phyloP scores from a whole-genome alignment of 169 alveolate species.

The Plasmodium gaboni region DNA sequence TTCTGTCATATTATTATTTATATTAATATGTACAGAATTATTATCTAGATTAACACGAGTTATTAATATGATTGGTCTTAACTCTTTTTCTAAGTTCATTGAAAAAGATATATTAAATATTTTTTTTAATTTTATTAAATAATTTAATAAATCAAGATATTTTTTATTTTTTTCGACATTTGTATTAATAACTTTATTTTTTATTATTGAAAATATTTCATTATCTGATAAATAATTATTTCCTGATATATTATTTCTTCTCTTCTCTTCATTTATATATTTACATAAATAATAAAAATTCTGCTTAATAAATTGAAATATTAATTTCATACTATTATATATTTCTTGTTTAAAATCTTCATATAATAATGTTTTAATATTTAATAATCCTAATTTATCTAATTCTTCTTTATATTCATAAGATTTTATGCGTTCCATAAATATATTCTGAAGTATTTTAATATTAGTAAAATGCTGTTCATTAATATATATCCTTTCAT shows the following conservation, averaged over 20 bases:
- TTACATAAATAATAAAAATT: conserved; percentile 11
- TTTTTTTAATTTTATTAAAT: conserved; percentile 5
- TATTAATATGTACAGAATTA: conserved; percentile 1
- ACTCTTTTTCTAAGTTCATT: background rate
- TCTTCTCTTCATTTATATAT: conserved; percentile 9
- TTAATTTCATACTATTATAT: background rate
- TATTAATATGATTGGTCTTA: background rate
- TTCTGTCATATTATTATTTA: background rate
- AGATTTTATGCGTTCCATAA: background rate
- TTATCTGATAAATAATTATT: background rate
- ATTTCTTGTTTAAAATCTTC: conserved; percentile 35
- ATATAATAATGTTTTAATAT: conserved; percentile 1
- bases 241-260: background rate
- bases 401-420: background rate
- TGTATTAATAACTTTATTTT: conserved; percentile 21
- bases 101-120: conserved; percentile 3
- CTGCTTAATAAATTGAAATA: conserved; percentile 22
- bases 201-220: background rate
- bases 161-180: conserved; percentile 26
- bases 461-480: conserved; percentile 15
- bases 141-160: conserved; percentile 14
- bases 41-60: background rate
- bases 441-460: conserved; percentile 11
- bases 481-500: conserved; percentile 13
- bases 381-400: conserved; percentile 13